Percentiles rank a stretch among this genome's conserved stretches.
phyloP scores from a whole-genome alignment of 768 basidiomycete species.

The Phylloporus rhodoxanthus region DNA sequence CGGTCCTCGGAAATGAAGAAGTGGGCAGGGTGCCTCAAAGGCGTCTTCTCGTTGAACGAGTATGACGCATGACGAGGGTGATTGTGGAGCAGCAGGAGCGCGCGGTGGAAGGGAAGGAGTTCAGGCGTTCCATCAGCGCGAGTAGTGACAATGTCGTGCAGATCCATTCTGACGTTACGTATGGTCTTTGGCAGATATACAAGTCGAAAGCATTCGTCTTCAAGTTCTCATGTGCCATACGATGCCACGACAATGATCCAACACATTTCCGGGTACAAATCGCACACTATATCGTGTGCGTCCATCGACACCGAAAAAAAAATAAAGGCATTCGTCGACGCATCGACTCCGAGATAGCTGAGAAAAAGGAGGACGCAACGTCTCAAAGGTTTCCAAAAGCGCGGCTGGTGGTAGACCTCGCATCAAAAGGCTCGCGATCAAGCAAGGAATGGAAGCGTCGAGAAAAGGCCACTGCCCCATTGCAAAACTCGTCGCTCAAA shows the following conservation, averaged over 20 bases:
- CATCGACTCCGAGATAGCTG: slow-evolving; percentile 11
- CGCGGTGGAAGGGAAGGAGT: slow-evolving; percentile 40
- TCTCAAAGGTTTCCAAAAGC: not conserved
- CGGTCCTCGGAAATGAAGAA: slow-evolving; percentile 14
- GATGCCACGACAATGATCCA: no score
- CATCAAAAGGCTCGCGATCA: not conserved
- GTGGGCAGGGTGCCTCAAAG: not conserved
- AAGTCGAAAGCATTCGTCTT: no score
- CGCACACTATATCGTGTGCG: slow-evolving; percentile 11
- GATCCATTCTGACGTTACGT: slow-evolving; percentile 36
- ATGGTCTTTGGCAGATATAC: no score
- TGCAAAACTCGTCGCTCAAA: not conserved
- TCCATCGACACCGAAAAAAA: slow-evolving; percentile 12
- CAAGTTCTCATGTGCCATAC: no score
- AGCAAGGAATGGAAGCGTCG: not conserved
- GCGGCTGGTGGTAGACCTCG: not conserved
- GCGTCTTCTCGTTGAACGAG: slow-evolving; percentile 7
- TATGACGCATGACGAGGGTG: slow-evolving; percentile 4
- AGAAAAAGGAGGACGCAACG: not conserved
- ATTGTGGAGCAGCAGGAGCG: slow-evolving; percentile 65
- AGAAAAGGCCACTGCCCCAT: not conserved
- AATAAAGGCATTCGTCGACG: slow-evolving; percentile 11
- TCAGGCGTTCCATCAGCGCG: slow-evolving; percentile 80
- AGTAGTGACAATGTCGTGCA: slow-evolving; percentile 93
- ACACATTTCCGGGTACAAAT: not conserved